Evolutionary conservation across 768 basidiomycete species (phyloP), one percentile per base, ranked within the genome.

Genomic region (Lentinula detonsa): DNA sequence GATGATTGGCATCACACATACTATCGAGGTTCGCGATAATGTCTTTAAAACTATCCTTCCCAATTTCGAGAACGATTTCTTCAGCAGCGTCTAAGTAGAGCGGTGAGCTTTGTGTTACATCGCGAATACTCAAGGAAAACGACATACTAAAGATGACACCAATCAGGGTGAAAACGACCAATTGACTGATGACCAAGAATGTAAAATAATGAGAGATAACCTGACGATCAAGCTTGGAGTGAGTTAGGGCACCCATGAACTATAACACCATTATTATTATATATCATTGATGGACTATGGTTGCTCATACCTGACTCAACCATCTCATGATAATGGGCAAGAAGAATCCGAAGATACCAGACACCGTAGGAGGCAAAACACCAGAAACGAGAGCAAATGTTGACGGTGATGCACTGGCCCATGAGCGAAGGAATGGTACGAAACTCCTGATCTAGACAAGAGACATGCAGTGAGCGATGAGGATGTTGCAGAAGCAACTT

Each of bases 161-260:
- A 63, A 98, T 87, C 61, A 96, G 73, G 15, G 93, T 96, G 79
- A 98, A 99, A 74, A 98, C 86, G 63, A 99, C 79, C 67, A 99
- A 75, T 70, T 98, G 95, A 55, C 90, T 92, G 73, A 97, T 88
- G 61, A 98, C 86, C 73, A 98, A 79, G 82, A 99, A 98, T 1
- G 90, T 80, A 69, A 88, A 98, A 74, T 98, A 98, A 53, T 94
- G 86, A 18, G 93, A 93, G 42, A 95, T 81, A 62, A 98, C 95
- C 40, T 89, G 87, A 37, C 97, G 89, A 67, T 98, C 95, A 57
- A 95, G 82, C 54, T 84, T 84, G 5, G 91, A 91, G 59, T 88
- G 82, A 7, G 88, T 93, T 59, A 85, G 71, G 46, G 84, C 80
- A 31, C 82, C 80, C 80, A 80, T 78, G 68, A 80, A 83, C 77